Evolutionary conservation across 2,329 filamentous ascomycete species (phyloP).

Genomic region (Phaeophleospora eucalypticola): DNA sequence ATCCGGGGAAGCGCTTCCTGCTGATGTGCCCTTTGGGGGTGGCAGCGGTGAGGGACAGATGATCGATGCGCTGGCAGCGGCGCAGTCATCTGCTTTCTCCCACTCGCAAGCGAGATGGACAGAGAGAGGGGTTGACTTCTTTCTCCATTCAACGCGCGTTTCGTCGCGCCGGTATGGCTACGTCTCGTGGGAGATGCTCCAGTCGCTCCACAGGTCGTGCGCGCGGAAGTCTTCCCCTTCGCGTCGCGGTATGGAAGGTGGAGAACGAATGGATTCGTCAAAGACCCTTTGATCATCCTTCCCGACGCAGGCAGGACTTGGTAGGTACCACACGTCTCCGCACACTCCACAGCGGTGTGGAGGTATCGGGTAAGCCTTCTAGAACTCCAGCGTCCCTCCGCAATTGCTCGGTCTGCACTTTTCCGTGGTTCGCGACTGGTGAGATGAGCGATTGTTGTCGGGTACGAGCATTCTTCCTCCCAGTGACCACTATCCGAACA

Average conservation of each 20-base stretch:
- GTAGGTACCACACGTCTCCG: too few species aligned
- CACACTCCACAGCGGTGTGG: too few species aligned
- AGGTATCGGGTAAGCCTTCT: neutral
- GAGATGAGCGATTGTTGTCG: too few species aligned
- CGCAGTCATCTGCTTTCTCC: conserved; percentile 2
- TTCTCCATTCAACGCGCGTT: too few species aligned
- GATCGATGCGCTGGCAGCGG: conserved; percentile 5
- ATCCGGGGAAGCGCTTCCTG: conserved; percentile 7
- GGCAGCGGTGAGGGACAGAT: conserved; percentile 7
- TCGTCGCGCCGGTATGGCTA: too few species aligned
- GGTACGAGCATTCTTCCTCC: too few species aligned
- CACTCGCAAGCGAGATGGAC: conserved; percentile 3
- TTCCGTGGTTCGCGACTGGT: conserved; percentile 3
- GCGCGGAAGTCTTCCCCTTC: neutral
- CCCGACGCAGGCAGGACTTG: neutral
- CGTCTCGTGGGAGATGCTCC: neutral
- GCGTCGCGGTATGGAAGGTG: conserved; percentile 1
- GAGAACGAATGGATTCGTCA: conserved; percentile 2
- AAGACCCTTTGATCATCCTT: neutral
- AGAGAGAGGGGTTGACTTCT: too few species aligned
- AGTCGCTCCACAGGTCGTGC: neutral
- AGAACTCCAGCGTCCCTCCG: conserved; percentile 2
- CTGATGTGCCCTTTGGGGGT: neutral
- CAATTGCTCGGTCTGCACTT: conserved; percentile 7
- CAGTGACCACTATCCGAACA: too few species aligned